Conservation (phyloP, 805 yeast genomes). For the Tetrapisispora fleetii region DNA sequence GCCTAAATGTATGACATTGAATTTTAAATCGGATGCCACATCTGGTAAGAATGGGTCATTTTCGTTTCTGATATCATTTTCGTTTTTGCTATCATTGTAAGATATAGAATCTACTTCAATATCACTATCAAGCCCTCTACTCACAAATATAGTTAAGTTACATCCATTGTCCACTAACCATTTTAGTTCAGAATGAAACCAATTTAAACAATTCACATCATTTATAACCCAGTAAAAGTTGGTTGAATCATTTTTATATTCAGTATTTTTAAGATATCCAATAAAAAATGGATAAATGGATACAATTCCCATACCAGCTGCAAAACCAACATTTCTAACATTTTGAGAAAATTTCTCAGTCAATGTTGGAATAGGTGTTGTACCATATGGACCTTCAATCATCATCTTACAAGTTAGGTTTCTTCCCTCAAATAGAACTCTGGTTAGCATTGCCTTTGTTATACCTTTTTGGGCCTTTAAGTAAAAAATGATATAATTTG, state of each 20-base stretch:
- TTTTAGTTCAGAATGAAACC: slow-evolving; percentile 38
- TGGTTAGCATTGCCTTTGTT: slow-evolving; percentile 35
- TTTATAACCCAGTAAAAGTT: slow-evolving; percentile 58
- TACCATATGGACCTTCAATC: slow-evolving; percentile 59
- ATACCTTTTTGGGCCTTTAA: slow-evolving; percentile 51
- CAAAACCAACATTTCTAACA: slow-evolving; percentile 34
- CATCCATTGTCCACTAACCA: slow-evolving; percentile 25
- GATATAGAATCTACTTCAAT: slow-evolving; percentile 2
- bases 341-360: slow-evolving; percentile 31
- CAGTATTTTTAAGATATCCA: slow-evolving; percentile 16
- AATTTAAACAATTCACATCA: slow-evolving; percentile 39
- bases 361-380: slow-evolving; percentile 12
- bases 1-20: slow-evolving; percentile 14
- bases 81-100: not conserved
- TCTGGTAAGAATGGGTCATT: not conserved
- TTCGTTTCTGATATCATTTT: not conserved
- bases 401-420: slow-evolving; percentile 31
- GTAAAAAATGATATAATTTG: slow-evolving; percentile 29
- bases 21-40: slow-evolving; percentile 4
- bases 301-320: slow-evolving; percentile 47
- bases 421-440: slow-evolving; percentile 25
- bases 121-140: slow-evolving; percentile 4
- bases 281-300: slow-evolving; percentile 39
- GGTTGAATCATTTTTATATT: slow-evolving; percentile 16
- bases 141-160: slow-evolving; percentile 14